These are phyloP conservation scores for Trichoderma hamatum DNA, from an alignment of 2,329 filamentous ascomycete species.

Conservation along the genomic window DNA sequence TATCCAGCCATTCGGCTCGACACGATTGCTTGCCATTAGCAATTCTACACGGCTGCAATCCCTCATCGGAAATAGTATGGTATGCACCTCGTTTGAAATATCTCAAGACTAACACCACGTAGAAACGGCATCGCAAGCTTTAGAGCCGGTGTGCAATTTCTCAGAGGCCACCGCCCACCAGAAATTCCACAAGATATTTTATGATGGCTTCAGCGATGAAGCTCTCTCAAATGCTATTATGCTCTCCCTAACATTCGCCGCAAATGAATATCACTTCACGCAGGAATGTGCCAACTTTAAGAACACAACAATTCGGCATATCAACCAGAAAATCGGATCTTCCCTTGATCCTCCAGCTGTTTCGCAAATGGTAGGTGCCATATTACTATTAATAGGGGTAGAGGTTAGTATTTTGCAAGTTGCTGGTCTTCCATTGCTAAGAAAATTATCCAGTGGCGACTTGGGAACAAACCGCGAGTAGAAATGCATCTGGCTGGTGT, in stretches of 20 bases:
- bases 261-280: slow-evolving; percentile 10
- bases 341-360: neutral
- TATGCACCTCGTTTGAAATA: neutral
- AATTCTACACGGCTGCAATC: neutral
- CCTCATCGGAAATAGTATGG: slow-evolving; percentile 3
- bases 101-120: neutral
- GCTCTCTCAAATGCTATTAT: slow-evolving; percentile 16
- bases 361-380: slow-evolving; percentile 15
- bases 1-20: neutral
- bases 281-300: slow-evolving; percentile 3
- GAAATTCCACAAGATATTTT: slow-evolving; percentile 2
- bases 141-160: slow-evolving; percentile 15
- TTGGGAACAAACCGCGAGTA: slow-evolving; percentile 15
- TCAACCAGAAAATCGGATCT: slow-evolving; percentile 4
- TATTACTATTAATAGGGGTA: slow-evolving; percentile 3
- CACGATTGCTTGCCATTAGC: neutral
- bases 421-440: neutral
- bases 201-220: slow-evolving; percentile 6
- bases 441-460: neutral
- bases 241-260: slow-evolving; percentile 7
- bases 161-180: slow-evolving; percentile 6
- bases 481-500: slow-evolving; percentile 15
- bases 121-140: slow-evolving; percentile 3
- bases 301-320: slow-evolving; percentile 7
- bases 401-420: neutral